These are phyloP conservation scores for Pistacia atlantica DNA, from an alignment of 345 rosid genomes.

Conservation along the genomic window DNA sequence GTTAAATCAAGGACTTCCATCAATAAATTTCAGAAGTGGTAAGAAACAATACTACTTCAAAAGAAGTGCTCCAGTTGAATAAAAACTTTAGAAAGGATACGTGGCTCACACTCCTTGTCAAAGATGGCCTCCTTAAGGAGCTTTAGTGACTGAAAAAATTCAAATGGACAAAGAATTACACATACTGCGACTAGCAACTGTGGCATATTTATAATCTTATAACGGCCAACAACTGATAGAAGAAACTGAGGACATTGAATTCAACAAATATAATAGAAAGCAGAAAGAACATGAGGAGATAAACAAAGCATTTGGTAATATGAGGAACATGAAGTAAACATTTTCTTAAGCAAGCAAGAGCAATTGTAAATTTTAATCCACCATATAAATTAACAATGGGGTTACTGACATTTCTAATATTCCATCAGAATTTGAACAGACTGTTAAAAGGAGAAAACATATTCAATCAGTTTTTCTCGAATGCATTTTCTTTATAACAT, in stretches of 20 bases:
- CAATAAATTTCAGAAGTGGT: neutral
- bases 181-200: neutral
- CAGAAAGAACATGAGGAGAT: neutral
- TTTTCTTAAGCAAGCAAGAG: slow-evolving; percentile 1
- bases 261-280: neutral
- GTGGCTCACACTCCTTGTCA: slow-evolving; percentile 78
- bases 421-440: slow-evolving; percentile 3
- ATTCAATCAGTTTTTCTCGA: neutral
- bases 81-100: slow-evolving; percentile 53
- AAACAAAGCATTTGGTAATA: neutral
- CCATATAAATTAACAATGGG: too few relatives aligned
- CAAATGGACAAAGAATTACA: slow-evolving; percentile 1
- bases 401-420: neutral
- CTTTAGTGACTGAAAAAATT: slow-evolving; percentile 69
- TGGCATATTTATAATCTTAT: neutral
- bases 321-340: neutral
- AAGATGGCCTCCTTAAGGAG: slow-evolving; percentile 75
- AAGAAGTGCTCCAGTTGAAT: slow-evolving; percentile 5
- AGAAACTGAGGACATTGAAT: neutral
- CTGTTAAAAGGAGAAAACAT: neutral
- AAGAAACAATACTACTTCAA: neutral
- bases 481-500: slow-evolving; percentile 4
- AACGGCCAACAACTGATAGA: neutral
- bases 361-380: neutral
- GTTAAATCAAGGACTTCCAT: slow-evolving; percentile 53